Percentiles rank a stretch among this genome's conserved stretches.
Evolutionary conservation across 2,329 filamentous ascomycete genomes (phyloP).

Genomic region (Calonectria montana): DNA sequence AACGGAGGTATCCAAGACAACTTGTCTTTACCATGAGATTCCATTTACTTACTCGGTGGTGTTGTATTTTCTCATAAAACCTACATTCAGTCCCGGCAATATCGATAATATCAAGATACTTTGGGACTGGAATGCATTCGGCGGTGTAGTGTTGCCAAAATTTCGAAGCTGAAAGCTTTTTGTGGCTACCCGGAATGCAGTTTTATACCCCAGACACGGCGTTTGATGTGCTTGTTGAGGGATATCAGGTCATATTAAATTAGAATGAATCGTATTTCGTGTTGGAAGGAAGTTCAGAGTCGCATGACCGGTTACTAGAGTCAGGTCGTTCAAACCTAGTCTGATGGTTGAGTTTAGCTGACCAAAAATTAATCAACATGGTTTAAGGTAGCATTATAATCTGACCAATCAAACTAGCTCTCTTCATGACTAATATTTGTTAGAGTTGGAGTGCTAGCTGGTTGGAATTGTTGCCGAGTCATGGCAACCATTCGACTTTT

Average conservation of each 20-base stretch:
- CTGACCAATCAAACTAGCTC: background rate
- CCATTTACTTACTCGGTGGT: background rate
- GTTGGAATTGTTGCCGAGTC: background rate
- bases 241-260: background rate
- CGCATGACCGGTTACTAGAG: background rate
- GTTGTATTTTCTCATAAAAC: background rate
- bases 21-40: background rate
- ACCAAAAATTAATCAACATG: background rate
- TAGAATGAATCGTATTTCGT: background rate
- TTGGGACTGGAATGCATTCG: background rate
- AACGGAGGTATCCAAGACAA: background rate
- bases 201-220: background rate
- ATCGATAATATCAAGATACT: background rate
- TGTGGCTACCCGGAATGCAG: background rate
- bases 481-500: background rate
- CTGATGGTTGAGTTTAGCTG: background rate
- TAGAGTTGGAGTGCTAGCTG: background rate
- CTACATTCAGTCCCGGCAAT: background rate
- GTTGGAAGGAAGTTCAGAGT: background rate
- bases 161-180: background rate
- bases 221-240: background rate
- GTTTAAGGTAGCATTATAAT: background rate
- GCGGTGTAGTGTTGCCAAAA: background rate
- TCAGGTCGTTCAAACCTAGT: background rate
- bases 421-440: background rate